A percentile compares a stretch with the other conserved stretches of the same genome.
phyloP scores from a whole-genome alignment of 2,329 filamentous ascomycete species.

The Atkinsonella hypoxylon region DNA sequence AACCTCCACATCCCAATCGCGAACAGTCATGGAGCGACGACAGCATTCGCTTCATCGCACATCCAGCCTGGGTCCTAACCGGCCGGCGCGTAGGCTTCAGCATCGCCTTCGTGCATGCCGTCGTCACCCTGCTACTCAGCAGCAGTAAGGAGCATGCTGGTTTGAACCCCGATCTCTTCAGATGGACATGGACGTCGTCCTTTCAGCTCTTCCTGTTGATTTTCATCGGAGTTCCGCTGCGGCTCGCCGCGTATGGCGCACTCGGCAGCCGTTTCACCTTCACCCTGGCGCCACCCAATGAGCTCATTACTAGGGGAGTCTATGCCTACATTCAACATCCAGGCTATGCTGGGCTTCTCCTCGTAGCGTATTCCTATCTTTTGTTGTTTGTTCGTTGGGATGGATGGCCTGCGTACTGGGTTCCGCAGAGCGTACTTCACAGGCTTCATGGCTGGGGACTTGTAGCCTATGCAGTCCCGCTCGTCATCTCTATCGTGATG shows the following conservation, averaged over 20 bases:
- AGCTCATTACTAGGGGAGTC: conserved; percentile 32
- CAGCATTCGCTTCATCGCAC: not conserved
- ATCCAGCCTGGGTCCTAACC: not conserved
- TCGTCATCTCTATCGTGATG: not conserved
- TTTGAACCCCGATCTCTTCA: conserved; percentile 17
- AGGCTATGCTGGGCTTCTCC: conserved; percentile 33
- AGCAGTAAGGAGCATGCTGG: not conserved
- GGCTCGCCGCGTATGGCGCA: conserved; percentile 26
- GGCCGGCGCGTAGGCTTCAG: not conserved
- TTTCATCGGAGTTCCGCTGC: conserved; percentile 17
- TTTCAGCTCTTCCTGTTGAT: conserved; percentile 19
- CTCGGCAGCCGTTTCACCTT: conserved; percentile 44
- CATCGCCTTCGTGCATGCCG: not conserved
- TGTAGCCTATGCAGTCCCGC: not conserved
- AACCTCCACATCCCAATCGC: conserved; percentile 1
- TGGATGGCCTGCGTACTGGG: conserved; percentile 26
- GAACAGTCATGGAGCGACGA: conserved; percentile 1
- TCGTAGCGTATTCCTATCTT: conserved; percentile 21
- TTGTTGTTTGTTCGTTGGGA: conserved; percentile 25
- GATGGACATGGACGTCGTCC: conserved; percentile 20
- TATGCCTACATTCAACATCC: conserved; percentile 40
- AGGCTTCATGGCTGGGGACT: conserved; percentile 2
- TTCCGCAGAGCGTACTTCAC: conserved; percentile 15
- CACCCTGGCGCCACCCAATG: conserved; percentile 31
- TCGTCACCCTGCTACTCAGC: not conserved